Evolutionary conservation across 1,284 basidiomycete species (phyloP).

Genomic region (Takashimella tepidaria): DNA sequence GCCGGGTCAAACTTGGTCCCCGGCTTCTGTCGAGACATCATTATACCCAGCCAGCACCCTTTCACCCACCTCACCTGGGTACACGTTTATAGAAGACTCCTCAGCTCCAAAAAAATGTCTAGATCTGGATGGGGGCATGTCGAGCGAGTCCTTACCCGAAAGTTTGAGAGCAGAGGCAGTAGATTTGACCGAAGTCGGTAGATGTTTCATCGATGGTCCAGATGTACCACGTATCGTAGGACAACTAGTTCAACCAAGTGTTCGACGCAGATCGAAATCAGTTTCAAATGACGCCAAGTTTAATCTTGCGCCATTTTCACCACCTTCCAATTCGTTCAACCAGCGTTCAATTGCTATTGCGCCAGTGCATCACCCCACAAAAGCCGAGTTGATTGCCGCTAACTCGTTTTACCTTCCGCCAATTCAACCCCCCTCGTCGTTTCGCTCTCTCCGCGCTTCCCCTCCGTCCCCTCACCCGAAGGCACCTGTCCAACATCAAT

Average conservation of each 20-base stretch:
- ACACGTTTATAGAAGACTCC: too few relatives aligned
- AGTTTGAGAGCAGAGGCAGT: neutral
- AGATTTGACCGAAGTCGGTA: neutral
- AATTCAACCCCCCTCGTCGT: neutral
- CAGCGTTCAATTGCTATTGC: too few relatives aligned
- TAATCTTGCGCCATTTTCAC: too few relatives aligned
- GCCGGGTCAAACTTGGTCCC: neutral
- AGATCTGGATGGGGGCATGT: neutral
- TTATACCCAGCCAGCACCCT: neutral
- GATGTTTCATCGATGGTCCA: neutral
- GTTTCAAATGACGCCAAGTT: too few relatives aligned
- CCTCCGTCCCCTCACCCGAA: neutral
- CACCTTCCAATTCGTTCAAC: too few relatives aligned
- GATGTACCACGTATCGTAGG: too few relatives aligned
- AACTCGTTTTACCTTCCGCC: conserved; percentile 9
- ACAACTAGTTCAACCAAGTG: too few relatives aligned
- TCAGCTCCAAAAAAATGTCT: neutral
- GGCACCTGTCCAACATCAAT: too few relatives aligned
- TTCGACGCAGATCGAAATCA: too few relatives aligned
- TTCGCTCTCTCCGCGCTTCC: neutral
- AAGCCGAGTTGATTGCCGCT: neutral
- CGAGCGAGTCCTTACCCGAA: neutral
- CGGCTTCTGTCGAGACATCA: neutral
- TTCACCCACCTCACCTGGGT: neutral
- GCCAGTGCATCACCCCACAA: neutral